These are phyloP conservation scores for Hemileccinum rubropunctum DNA, from an alignment of 768 basidiomycete species.

Conservation along the genomic window DNA sequence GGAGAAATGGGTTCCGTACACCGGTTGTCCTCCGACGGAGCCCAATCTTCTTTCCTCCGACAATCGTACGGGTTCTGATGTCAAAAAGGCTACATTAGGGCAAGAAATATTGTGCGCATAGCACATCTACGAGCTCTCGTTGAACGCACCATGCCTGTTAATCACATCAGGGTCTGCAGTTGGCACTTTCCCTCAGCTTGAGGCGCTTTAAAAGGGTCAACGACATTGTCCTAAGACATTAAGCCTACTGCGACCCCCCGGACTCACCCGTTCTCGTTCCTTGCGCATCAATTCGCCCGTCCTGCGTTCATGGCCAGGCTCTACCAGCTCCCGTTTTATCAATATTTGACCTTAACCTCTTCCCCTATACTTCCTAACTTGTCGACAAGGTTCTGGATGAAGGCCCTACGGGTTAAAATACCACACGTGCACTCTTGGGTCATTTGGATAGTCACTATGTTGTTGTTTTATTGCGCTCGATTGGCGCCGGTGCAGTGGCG, in stretches of 20 bases:
- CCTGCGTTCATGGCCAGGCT: conserved; percentile 38
- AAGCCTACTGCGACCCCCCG: background rate
- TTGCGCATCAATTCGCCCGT: conserved; percentile 40
- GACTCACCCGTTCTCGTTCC: conserved; percentile 29
- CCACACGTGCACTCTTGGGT: too few relatives aligned
- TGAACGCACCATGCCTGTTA: background rate
- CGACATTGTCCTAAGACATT: conserved; percentile 1
- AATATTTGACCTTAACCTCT: conserved; percentile 39
- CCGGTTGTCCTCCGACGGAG: too few relatives aligned
- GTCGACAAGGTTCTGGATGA: conserved; percentile 30
- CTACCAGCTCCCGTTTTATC: conserved; percentile 33
- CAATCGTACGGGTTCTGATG: too few relatives aligned
- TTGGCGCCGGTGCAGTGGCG: too few relatives aligned
- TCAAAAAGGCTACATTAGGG: background rate
- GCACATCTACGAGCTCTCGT: too few relatives aligned
- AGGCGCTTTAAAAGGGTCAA: conserved; percentile 2
- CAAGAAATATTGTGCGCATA: background rate
- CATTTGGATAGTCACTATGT: conserved; percentile 3
- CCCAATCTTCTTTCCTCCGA: too few relatives aligned
- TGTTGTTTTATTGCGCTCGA: background rate
- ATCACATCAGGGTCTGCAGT: background rate
- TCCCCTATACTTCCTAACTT: conserved; percentile 38
- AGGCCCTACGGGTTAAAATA: background rate
- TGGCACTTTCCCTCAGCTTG: background rate
- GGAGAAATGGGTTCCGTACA: too few relatives aligned